These are phyloP conservation scores for Apium graveolens DNA, from an alignment of 129 eudicot species.

Conservation along the genomic window DNA sequence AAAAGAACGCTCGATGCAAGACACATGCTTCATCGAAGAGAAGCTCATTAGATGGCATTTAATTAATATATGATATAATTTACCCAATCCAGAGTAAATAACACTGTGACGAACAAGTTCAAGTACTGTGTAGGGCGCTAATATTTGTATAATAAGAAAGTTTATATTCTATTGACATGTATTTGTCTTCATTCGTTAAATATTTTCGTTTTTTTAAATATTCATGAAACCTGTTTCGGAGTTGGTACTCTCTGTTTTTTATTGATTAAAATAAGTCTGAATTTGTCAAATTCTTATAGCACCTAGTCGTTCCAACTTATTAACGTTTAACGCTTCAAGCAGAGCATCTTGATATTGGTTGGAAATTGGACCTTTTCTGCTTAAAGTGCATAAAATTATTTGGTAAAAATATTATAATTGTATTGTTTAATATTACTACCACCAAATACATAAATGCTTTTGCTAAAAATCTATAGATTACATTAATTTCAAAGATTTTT, in stretches of 20 bases:
- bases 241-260: too few relatives aligned
- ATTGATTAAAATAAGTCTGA: neutral
- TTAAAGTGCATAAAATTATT: neutral
- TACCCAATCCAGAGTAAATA: neutral
- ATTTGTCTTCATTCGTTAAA: neutral
- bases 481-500: too few relatives aligned
- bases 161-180: neutral
- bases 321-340: too few relatives aligned
- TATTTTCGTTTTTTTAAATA: neutral
- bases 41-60: neutral
- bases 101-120: neutral
- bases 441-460: neutral
- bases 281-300: neutral
- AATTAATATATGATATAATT: neutral
- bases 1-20: neutral
- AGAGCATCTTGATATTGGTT: too few relatives aligned
- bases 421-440: neutral
- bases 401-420: neutral
- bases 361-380: neutral
- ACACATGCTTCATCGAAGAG: neutral
- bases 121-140: neutral
- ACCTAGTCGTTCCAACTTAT: too few relatives aligned
- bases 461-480: neutral
- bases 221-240: neutral
- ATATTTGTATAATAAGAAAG: too few relatives aligned